phyloP scores from a whole-genome alignment of 805 yeast species.

The Zygotorulaspora danielsina region DNA sequence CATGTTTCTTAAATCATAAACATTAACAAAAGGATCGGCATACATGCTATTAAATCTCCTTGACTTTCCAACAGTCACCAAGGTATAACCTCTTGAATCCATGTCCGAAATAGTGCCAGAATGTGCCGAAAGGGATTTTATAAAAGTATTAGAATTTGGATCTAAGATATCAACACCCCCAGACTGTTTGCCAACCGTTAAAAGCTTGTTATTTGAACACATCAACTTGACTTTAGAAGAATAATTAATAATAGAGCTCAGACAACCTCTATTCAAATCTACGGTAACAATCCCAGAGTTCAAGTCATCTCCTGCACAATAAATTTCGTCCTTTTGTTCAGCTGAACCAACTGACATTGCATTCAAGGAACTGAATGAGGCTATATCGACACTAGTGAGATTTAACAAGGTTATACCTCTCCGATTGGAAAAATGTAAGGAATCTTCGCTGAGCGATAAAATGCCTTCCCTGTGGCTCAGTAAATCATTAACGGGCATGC shows the following conservation, averaged over 20 bases:
- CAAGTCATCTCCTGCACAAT: constrained; percentile 41
- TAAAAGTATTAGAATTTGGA: constrained; percentile 43
- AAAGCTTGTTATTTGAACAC: constrained; percentile 48
- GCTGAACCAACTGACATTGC: constrained; percentile 41
- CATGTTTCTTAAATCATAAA: constrained; percentile 73
- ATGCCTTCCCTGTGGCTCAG: constrained; percentile 55
- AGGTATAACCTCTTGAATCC: constrained; percentile 58
- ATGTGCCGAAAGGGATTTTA: constrained; percentile 56
- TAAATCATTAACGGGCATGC: constrained; percentile 47
- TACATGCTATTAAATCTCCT: constrained; percentile 53
- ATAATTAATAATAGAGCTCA: constrained; percentile 40
- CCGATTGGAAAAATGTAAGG: constrained; percentile 51
- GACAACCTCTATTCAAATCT: constrained; percentile 40
- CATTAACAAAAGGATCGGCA: constrained; percentile 77
- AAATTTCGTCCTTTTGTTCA: constrained; percentile 40
- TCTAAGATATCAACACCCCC: constrained; percentile 66
- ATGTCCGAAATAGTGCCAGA: constrained; percentile 59
- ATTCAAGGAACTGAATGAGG: constrained; percentile 36
- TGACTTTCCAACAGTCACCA: constrained; percentile 80
- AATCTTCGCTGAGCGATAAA: constrained; percentile 48
- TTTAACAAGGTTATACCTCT: constrained; percentile 48
- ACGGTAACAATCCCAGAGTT: constrained; percentile 39
- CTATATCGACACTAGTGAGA: constrained; percentile 29
- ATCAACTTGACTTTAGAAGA: constrained; percentile 44
- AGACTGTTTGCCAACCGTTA: constrained; percentile 53